Percentiles rank a stretch among this genome's conserved stretches.
phyloP scores from a whole-genome alignment of 768 basidiomycete species.

The Leccinum uliginosum region DNA sequence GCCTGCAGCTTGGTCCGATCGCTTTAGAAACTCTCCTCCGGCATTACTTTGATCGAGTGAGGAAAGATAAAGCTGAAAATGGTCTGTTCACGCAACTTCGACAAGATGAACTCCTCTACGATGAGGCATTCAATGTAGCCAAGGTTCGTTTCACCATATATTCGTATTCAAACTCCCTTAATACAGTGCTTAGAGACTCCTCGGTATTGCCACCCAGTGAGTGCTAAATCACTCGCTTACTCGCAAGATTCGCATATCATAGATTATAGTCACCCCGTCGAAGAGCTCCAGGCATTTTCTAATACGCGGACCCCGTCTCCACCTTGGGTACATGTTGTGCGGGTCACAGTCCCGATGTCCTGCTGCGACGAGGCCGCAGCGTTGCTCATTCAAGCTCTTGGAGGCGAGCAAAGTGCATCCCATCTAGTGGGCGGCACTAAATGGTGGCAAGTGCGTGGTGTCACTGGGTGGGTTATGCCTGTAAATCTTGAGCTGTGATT shows the following conservation, averaged over 20 bases:
- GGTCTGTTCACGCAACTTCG: constrained; percentile 46
- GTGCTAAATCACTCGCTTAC: constrained; percentile 16
- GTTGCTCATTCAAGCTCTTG: constrained; percentile 71
- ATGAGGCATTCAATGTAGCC: constrained; percentile 71
- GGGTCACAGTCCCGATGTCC: constrained; percentile 67
- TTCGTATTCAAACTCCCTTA: neutral
- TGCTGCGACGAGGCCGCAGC: constrained; percentile 73
- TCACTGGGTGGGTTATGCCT: constrained; percentile 57
- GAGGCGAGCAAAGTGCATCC: constrained; percentile 72
- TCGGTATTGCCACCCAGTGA: constrained; percentile 67
- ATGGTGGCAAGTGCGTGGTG: constrained; percentile 96
- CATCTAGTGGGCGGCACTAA: constrained; percentile 82
- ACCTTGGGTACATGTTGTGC: constrained; percentile 74
- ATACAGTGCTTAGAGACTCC: constrained; percentile 52
- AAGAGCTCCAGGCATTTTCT: constrained; percentile 75
- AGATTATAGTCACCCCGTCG: constrained; percentile 66
- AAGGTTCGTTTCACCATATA: constrained; percentile 45
- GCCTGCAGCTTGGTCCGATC: constrained; percentile 65
- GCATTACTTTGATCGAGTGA: constrained; percentile 74
- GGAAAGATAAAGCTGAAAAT: constrained; percentile 36
- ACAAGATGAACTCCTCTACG: constrained; percentile 76
- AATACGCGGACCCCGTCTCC: constrained; percentile 82
- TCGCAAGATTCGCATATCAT: neutral
- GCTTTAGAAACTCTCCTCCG: constrained; percentile 76
- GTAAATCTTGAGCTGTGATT: constrained; percentile 11